phyloP scores from a whole-genome alignment of 2,329 filamentous ascomycete species.

The Leptographium wingfieldii region DNA sequence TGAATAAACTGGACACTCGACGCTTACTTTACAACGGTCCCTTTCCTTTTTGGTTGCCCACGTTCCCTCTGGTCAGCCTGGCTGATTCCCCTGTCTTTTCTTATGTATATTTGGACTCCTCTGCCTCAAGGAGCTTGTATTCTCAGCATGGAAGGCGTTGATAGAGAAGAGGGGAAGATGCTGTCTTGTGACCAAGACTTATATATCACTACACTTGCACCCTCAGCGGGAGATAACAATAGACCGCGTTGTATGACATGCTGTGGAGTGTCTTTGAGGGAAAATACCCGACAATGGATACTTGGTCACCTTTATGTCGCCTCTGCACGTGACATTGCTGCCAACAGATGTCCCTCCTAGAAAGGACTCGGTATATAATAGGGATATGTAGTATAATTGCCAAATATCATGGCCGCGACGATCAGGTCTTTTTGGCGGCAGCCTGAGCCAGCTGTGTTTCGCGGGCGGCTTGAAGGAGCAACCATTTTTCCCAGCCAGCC shows the following conservation, averaged over 20 bases:
- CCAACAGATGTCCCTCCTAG: no score
- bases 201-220: background rate
- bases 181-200: background rate
- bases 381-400: no score
- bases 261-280: no score
- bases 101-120: background rate
- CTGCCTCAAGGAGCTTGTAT: background rate
- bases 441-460: slow-evolving; percentile 14
- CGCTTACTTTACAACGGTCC: no score
- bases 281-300: no score
- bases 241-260: background rate
- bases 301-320: no score
- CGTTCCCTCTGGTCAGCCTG: background rate
- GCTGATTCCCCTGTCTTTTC: background rate
- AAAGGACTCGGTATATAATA: no score
- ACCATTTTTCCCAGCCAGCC: slow-evolving; percentile 90
- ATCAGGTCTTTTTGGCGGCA: slow-evolving; percentile 15
- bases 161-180: background rate
- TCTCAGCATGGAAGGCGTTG: slow-evolving; percentile 6
- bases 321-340: no score
- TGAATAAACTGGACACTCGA: no score
- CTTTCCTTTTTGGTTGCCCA: background rate
- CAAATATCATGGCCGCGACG: background rate
- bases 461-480: slow-evolving; percentile 31
- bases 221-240: background rate